phyloP scores from a whole-genome alignment of 2,329 filamentous ascomycete species.

The Aspergillus jensenii region DNA sequence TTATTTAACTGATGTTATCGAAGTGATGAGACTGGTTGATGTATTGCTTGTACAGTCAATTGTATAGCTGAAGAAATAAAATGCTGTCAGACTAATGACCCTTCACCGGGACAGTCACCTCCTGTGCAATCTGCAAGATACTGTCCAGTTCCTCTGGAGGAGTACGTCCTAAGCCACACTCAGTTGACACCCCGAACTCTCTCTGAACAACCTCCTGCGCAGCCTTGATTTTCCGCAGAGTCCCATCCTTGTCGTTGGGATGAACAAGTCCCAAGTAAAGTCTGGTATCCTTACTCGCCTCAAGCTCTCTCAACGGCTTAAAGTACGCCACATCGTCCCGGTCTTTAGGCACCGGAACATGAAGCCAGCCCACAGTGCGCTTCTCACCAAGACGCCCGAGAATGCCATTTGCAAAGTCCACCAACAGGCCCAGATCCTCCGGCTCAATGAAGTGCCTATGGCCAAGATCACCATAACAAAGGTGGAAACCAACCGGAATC shows the following conservation, averaged over 20 bases:
- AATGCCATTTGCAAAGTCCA: constrained; percentile 38
- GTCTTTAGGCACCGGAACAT: constrained; percentile 46
- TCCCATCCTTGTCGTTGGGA: constrained; percentile 39
- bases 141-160: constrained; percentile 20
- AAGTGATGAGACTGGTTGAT: too few relatives aligned
- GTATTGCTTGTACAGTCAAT: too few relatives aligned
- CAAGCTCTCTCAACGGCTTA: constrained; percentile 37
- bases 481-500: constrained; percentile 46
- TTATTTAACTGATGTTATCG: too few relatives aligned
- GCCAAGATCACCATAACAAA: constrained; percentile 50
- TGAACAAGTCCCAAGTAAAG: constrained; percentile 46
- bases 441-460: constrained; percentile 50
- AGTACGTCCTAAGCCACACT: constrained; percentile 38
- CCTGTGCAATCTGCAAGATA: constrained; percentile 53
- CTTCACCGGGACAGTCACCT: neutral
- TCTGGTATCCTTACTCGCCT: constrained; percentile 12
- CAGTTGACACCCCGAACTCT: constrained; percentile 43
- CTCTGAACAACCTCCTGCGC: constrained; percentile 29
- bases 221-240: constrained; percentile 36
- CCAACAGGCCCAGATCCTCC: constrained; percentile 32
- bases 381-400: neutral
- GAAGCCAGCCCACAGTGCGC: constrained; percentile 32
- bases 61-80: too few relatives aligned
- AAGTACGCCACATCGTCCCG: constrained; percentile 40
- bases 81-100: too few relatives aligned